Conservation (phyloP, 805 yeast genomes). For the Candida insectalens region DNA sequence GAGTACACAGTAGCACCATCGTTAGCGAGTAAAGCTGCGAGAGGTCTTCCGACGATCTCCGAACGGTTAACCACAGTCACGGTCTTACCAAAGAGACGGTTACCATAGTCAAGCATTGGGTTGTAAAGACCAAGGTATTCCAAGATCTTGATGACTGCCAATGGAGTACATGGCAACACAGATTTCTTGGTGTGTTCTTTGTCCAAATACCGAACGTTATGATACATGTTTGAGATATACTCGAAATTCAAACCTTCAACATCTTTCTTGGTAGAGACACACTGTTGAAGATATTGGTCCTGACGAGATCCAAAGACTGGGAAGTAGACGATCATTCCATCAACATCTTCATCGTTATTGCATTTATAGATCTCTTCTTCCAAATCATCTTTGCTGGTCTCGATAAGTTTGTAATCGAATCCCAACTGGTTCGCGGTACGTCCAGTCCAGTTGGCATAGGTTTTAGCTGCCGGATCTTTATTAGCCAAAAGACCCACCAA, state of each 20-base stretch:
- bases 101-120: conserved; percentile 72
- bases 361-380: conserved; percentile 81
- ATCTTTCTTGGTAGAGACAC: conserved; percentile 83
- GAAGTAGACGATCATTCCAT: conserved; percentile 95
- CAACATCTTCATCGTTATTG: conserved; percentile 61
- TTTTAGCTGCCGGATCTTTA: conserved; percentile 86
- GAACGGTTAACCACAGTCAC: conserved; percentile 86
- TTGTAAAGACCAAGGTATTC: conserved; percentile 89
- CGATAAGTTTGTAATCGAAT: conserved; percentile 68
- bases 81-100: conserved; percentile 87
- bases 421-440: conserved; percentile 85
- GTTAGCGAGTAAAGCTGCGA: conserved; percentile 91
- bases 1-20: conserved; percentile 97
- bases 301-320: conserved; percentile 95
- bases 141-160: conserved; percentile 87
- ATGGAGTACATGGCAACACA: conserved; percentile 92
- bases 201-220: conserved; percentile 81
- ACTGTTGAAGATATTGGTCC: conserved; percentile 92
- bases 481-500: conserved; percentile 91
- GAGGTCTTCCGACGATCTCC: conserved; percentile 95
- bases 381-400: conserved; percentile 63
- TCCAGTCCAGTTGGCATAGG: conserved; percentile 94
- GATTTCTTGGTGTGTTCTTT: conserved; percentile 57
- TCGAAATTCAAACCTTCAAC: conserved; percentile 92
- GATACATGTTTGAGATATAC: conserved; percentile 91